Conservation (phyloP, 2,329 filamentous ascomycete genomes). For the Fusarium succisae region DNA sequence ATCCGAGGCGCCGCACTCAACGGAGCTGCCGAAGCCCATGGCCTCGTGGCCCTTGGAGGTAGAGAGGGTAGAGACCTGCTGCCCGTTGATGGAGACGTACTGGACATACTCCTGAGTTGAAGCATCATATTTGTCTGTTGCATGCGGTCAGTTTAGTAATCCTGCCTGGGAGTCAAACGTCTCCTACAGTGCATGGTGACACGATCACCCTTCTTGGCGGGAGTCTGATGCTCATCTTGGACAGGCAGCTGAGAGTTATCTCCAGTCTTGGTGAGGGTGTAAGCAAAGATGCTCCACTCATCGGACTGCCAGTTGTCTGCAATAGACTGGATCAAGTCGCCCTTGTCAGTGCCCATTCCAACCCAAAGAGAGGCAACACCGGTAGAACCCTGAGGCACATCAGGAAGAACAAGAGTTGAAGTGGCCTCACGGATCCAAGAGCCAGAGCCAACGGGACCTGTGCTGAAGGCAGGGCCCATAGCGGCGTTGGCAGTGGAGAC, state of each 20-base stretch:
- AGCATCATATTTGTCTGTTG: conserved; percentile 29
- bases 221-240: conserved; percentile 21
- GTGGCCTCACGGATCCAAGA: conserved; percentile 56
- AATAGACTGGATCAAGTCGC: conserved; percentile 58
- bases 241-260: conserved; percentile 31
- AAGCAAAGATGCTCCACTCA: conserved; percentile 55
- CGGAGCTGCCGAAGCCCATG: conserved; percentile 54
- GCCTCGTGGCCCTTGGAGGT: conserved; percentile 53
- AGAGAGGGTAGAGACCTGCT: conserved; percentile 53
- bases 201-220: conserved; percentile 18
- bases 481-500: conserved; percentile 37
- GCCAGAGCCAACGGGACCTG: conserved; percentile 51
- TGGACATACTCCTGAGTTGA: conserved; percentile 26
- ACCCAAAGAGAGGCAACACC: conserved; percentile 57
- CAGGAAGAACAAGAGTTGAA: conserved; percentile 55
- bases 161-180: fast-evolving
- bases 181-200: conserved; percentile 37
- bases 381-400: conserved; percentile 47
- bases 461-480: conserved; percentile 53
- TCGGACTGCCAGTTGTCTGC: conserved; percentile 48
- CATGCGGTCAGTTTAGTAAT: background rate
- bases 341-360: conserved; percentile 58
- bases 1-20: conserved; percentile 77
- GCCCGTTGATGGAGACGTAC: conserved; percentile 33
- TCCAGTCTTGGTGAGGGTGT: conserved; percentile 51